Conservation (phyloP, 2,329 filamentous ascomycete species). For the Zalaria obscura region DNA sequence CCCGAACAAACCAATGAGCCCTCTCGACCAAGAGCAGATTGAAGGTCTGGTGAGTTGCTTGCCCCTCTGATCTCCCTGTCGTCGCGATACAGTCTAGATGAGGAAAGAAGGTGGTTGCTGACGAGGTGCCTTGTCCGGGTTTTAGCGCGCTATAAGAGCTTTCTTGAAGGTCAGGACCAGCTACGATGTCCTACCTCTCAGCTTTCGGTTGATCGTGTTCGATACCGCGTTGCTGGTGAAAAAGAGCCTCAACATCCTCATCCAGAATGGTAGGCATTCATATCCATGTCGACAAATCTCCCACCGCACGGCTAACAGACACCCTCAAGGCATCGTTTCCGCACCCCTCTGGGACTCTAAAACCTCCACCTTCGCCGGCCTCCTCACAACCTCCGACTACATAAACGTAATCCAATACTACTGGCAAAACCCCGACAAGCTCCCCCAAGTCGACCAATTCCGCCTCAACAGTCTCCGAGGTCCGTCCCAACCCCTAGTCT, state of each 20-base stretch:
- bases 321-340: slow-evolving; percentile 71
- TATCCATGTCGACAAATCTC: too few species aligned
- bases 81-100: not conserved
- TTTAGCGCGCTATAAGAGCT: slow-evolving; percentile 74
- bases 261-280: slow-evolving; percentile 63
- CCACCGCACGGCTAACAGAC: slow-evolving; percentile 4
- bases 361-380: slow-evolving; percentile 80
- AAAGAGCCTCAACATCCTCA: slow-evolving; percentile 89
- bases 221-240: slow-evolving; percentile 92
- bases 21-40: slow-evolving; percentile 61
- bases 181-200: slow-evolving; percentile 93
- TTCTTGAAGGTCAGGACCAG: slow-evolving; percentile 94
- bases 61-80: slow-evolving; percentile 5
- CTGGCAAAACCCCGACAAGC: slow-evolving; percentile 85
- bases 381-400: slow-evolving; percentile 91
- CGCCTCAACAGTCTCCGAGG: slow-evolving; percentile 81
- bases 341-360: slow-evolving; percentile 94
- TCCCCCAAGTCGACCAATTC: slow-evolving; percentile 86
- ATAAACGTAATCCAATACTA: slow-evolving; percentile 99
- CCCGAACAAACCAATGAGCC: slow-evolving; percentile 31
- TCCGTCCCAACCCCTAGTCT: slow-evolving; percentile 25
- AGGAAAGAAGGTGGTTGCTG: slow-evolving; percentile 1
- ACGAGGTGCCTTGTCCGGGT: not conserved
- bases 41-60: slow-evolving; percentile 55
- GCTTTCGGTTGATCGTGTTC: slow-evolving; percentile 88